phyloP scores from a whole-genome alignment of 371 early-diverging fungal species.

The Mortierella sp. region DNA sequence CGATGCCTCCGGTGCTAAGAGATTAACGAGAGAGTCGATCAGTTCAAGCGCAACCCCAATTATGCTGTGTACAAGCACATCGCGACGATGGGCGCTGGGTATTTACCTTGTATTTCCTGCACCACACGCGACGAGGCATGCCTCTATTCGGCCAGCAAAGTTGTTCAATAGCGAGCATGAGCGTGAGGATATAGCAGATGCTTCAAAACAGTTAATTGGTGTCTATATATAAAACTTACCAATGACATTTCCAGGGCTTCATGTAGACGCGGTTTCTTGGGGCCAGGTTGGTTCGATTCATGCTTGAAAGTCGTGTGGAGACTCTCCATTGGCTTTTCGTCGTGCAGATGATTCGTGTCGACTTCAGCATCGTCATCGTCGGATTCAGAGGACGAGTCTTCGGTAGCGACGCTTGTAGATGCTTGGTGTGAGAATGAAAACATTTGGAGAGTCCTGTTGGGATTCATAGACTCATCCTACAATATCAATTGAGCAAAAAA shows the following conservation, averaged over 20 bases:
- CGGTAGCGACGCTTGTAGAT: neutral
- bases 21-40: neutral
- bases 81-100: neutral
- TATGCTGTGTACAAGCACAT: neutral
- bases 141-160: neutral
- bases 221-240: neutral
- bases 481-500: neutral
- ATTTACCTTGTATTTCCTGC: conserved; percentile 15
- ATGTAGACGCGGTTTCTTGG: conserved; percentile 24
- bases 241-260: conserved; percentile 35
- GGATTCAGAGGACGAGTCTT: neutral
- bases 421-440: conserved; percentile 37
- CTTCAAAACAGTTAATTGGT: neutral
- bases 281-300: neutral
- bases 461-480: conserved; percentile 46
- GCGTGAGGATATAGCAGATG: neutral
- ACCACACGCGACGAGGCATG: neutral
- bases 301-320: neutral
- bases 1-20: conserved; percentile 13
- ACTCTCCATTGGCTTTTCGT: neutral
- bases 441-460: conserved; percentile 40
- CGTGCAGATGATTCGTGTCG: conserved; percentile 10
- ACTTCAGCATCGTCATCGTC: conserved; percentile 20
- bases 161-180: neutral
- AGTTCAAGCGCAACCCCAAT: neutral